These are phyloP conservation scores for Eucalyptus paniculata DNA, from an alignment of 345 rosid genomes.

Conservation along the genomic window DNA sequence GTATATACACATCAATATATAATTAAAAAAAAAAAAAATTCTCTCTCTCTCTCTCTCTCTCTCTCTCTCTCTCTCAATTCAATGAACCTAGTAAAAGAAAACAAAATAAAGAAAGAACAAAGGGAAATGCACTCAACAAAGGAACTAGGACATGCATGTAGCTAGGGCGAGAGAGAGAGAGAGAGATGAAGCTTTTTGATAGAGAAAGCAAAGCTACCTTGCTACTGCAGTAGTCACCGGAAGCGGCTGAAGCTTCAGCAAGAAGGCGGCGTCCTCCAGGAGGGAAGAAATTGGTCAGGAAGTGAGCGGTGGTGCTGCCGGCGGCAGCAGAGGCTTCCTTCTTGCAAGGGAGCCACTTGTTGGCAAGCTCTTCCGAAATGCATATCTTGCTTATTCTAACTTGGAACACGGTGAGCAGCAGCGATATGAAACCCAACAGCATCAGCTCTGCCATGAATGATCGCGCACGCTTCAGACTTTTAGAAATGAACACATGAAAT, in stretches of 20 bases:
- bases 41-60: background rate
- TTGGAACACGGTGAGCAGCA: conserved; percentile 55
- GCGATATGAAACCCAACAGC: conserved; percentile 82
- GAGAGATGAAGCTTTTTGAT: background rate
- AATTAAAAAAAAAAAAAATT: background rate
- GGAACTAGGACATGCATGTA: background rate
- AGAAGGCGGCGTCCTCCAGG: conserved; percentile 37
- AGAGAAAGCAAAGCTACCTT: conserved; percentile 5
- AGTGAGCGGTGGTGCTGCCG: conserved; percentile 13
- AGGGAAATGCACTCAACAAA: background rate
- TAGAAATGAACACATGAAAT: background rate
- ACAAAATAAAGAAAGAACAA: background rate
- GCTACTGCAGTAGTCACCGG: conserved; percentile 7
- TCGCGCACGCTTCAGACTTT: too few relatives aligned
- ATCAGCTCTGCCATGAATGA: conserved; percentile 51
- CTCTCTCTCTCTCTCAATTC: background rate
- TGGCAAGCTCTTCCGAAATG: conserved; percentile 24
- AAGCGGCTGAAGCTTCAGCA: conserved; percentile 5
- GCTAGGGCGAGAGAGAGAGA: background rate
- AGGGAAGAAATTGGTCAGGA: conserved; percentile 13
- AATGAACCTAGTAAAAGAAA: background rate
- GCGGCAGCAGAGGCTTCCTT: background rate
- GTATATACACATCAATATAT: background rate
- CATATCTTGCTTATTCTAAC: conserved; percentile 33
- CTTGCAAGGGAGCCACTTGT: conserved; percentile 50